Conservation (phyloP, 2,329 filamentous ascomycete genomes). For the Chaetomium olivaceum region DNA sequence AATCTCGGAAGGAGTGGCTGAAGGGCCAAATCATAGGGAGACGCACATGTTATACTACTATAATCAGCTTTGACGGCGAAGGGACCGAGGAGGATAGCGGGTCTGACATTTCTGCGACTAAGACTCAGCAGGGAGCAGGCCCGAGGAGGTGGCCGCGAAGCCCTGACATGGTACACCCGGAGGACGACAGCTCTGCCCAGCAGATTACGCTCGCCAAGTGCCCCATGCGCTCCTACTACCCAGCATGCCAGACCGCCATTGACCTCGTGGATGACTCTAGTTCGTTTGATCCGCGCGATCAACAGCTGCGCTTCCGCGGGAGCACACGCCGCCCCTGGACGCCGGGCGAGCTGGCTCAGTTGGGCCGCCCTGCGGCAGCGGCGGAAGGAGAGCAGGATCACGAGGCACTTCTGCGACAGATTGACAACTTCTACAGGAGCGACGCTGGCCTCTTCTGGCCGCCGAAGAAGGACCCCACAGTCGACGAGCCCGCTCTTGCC, state of each 20-base stretch:
- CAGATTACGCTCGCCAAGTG: slow-evolving; percentile 56
- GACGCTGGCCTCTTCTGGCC: slow-evolving; percentile 41
- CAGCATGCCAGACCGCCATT: slow-evolving; percentile 55
- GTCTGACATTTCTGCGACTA: not conserved
- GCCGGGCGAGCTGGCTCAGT: slow-evolving; percentile 21
- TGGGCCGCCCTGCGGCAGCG: slow-evolving; percentile 5
- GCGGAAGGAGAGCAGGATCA: not conserved
- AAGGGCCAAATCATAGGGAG: slow-evolving; percentile 54
- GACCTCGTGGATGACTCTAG: slow-evolving; percentile 58
- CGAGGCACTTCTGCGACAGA: slow-evolving; percentile 27
- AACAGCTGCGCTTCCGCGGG: slow-evolving; percentile 50
- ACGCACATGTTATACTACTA: slow-evolving; percentile 65
- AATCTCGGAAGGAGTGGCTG: slow-evolving; percentile 69
- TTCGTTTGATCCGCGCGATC: slow-evolving; percentile 36
- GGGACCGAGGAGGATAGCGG: not conserved
- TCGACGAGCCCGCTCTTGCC: slow-evolving; percentile 35
- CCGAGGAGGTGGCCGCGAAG: slow-evolving; percentile 35
- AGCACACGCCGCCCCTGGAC: slow-evolving; percentile 45
- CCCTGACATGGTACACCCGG: slow-evolving; percentile 50
- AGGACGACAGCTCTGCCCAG: slow-evolving; percentile 45
- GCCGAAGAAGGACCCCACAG: slow-evolving; percentile 27
- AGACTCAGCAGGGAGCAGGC: not conserved
- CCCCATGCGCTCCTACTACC: slow-evolving; percentile 56
- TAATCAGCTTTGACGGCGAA: slow-evolving; percentile 47
- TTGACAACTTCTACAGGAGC: slow-evolving; percentile 33